Evolutionary conservation across 495 filamentous ascomycete genomes (phyloP).

Genomic region (Cryomyces minteri): DNA sequence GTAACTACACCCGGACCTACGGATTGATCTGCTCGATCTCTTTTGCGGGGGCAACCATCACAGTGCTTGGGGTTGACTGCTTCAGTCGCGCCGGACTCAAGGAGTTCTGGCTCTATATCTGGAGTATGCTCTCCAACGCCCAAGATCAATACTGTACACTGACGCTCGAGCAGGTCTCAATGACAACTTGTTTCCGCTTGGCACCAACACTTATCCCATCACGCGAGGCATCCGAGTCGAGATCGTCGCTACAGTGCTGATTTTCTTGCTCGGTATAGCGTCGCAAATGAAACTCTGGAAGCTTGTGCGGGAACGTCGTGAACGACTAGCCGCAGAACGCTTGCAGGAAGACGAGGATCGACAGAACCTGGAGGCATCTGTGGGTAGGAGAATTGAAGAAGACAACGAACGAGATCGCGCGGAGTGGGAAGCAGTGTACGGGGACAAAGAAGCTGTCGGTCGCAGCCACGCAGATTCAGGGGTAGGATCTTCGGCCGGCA

Average conservation of each 20-base stretch:
- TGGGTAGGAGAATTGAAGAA: conserved; percentile 49
- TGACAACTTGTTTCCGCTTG: conserved; percentile 56
- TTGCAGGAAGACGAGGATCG: conserved; percentile 37
- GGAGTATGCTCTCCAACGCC: too few species aligned
- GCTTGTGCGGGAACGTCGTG: conserved; percentile 55
- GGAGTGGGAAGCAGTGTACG: conserved; percentile 71
- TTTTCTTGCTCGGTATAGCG: conserved; percentile 56
- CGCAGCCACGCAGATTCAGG: conserved; percentile 3
- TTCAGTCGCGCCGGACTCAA: conserved; percentile 77
- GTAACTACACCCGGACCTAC: conserved; percentile 57
- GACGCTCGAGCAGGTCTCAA: conserved; percentile 40
- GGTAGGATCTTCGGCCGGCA: conserved; percentile 30
- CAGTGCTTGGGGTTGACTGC: conserved; percentile 77
- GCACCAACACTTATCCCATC: conserved; percentile 61
- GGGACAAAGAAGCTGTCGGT: conserved; percentile 24
- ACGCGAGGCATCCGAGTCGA: conserved; percentile 79
- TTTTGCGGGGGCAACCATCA: conserved; percentile 62
- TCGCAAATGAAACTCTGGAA: conserved; percentile 82
- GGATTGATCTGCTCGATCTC: conserved; percentile 57
- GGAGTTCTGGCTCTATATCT: conserved; percentile 93
- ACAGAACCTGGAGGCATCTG: conserved; percentile 51
- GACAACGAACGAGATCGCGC: conserved; percentile 44
- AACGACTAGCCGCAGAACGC: conserved; percentile 36
- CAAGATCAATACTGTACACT: conserved; percentile 4
- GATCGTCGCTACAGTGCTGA: conserved; percentile 55